Evolutionary conservation across 345 rosid species (phyloP).

Genomic region (Linum lewisii): DNA sequence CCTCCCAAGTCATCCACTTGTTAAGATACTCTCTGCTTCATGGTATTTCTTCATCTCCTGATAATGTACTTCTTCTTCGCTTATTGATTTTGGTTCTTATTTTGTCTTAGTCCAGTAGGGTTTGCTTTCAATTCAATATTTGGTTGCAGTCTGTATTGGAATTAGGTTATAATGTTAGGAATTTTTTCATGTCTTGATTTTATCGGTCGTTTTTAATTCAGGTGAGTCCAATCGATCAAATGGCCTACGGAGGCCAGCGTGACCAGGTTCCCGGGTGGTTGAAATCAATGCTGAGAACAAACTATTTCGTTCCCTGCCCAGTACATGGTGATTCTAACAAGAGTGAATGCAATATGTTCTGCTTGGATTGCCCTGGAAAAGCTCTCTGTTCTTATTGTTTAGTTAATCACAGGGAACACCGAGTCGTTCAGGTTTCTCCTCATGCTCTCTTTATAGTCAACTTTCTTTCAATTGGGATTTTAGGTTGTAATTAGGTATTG

Average conservation of each 20-base stretch:
- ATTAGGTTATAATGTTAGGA: too few species aligned
- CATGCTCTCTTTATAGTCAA: too few species aligned
- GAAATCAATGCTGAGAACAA: conserved; percentile 59
- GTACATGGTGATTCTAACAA: conserved; percentile 57
- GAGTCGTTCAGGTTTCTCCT: conserved; percentile 51
- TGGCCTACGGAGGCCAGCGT: conserved; percentile 19
- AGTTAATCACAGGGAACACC: conserved; percentile 54
- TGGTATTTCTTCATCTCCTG: background rate
- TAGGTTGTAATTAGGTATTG: background rate
- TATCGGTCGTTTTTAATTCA: background rate
- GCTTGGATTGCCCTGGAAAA: conserved; percentile 57
- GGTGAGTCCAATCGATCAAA: conserved; percentile 31
- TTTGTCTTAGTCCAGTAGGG: background rate
- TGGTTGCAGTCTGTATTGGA: too few species aligned
- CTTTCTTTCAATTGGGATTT: too few species aligned
- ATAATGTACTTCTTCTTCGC: background rate
- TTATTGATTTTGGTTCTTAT: background rate
- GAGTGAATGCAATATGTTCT: conserved; percentile 82
- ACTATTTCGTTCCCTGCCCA: conserved; percentile 55
- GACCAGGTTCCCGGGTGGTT: conserved; percentile 67
- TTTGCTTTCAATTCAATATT: background rate
- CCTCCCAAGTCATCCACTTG: too few species aligned
- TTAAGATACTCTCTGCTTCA: background rate
- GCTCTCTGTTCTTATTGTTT: conserved; percentile 74
- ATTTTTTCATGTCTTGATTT: too few species aligned